phyloP scores from a whole-genome alignment of 257 asterid species.

The Scutellaria minor region DNA sequence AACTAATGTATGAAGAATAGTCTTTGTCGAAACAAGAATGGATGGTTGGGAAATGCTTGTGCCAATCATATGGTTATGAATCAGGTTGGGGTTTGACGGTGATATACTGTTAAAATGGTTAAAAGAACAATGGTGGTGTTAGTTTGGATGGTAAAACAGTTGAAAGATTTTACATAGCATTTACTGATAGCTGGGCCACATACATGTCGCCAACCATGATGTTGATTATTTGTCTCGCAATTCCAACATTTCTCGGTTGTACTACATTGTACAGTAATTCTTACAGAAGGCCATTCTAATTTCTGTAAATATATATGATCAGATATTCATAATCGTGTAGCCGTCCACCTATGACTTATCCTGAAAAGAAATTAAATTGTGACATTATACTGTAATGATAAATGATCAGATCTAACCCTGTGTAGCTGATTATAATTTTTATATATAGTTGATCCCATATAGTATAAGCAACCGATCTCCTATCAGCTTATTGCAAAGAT shows the following conservation, averaged over 20 bases:
- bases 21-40: background rate
- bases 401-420: background rate
- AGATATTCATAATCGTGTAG: conserved; percentile 1
- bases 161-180: background rate
- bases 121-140: background rate
- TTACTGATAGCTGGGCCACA: background rate
- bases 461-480: background rate
- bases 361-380: background rate
- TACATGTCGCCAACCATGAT: background rate
- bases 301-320: background rate
- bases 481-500: background rate
- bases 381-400: conserved; percentile 6
- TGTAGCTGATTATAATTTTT: background rate
- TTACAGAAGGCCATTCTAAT: background rate
- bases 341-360: background rate
- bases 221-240: background rate
- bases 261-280: background rate
- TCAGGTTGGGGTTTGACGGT: background rate
- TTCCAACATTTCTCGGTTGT: background rate
- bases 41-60: background rate
- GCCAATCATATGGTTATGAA: conserved; percentile 14
- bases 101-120: conserved; percentile 8
- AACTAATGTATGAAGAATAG: conserved; percentile 10
- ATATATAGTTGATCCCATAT: background rate
- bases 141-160: conserved; percentile 13